phyloP scores from a whole-genome alignment of 495 filamentous ascomycete species.

The Penicillium mononematosum region DNA sequence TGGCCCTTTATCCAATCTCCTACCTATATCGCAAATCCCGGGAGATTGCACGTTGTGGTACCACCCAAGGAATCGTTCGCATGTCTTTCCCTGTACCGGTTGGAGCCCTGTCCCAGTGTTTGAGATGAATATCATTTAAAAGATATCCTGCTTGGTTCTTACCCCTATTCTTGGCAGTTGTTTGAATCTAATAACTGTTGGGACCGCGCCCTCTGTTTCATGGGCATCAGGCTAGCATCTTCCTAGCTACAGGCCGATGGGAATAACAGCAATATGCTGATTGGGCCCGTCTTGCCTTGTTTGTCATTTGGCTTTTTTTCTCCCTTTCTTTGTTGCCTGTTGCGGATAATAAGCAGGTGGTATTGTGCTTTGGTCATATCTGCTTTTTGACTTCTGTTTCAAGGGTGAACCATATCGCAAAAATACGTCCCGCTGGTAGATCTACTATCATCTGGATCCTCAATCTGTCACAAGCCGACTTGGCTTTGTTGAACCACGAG shows the following conservation, averaged over 20 bases:
- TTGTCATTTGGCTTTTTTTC: background rate
- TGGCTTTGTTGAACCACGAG: background rate
- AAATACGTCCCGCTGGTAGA: background rate
- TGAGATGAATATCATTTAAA: slow-evolving; percentile 8
- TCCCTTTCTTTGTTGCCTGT: background rate
- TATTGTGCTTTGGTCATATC: slow-evolving; percentile 5
- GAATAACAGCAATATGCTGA: background rate
- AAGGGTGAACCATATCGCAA: background rate
- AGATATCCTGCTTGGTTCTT: background rate
- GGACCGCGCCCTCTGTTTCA: background rate
- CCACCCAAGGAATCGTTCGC: slow-evolving; percentile 5
- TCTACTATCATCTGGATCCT: slow-evolving; percentile 5
- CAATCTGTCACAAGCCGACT: slow-evolving; percentile 5
- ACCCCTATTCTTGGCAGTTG: slow-evolving; percentile 2
- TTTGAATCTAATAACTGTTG: background rate
- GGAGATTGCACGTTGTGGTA: slow-evolving; percentile 1
- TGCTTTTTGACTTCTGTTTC: slow-evolving; percentile 1
- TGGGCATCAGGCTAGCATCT: background rate
- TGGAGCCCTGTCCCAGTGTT: slow-evolving; percentile 4
- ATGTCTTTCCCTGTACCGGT: background rate
- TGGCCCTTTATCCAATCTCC: background rate
- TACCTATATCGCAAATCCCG: background rate
- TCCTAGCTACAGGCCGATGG: background rate
- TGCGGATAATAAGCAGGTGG: slow-evolving; percentile 5
- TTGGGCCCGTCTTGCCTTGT: background rate